Evolutionary conservation across 768 basidiomycete species (phyloP), one percentile per base, ranked within the genome.

Genomic region (Mycena filopes): DNA sequence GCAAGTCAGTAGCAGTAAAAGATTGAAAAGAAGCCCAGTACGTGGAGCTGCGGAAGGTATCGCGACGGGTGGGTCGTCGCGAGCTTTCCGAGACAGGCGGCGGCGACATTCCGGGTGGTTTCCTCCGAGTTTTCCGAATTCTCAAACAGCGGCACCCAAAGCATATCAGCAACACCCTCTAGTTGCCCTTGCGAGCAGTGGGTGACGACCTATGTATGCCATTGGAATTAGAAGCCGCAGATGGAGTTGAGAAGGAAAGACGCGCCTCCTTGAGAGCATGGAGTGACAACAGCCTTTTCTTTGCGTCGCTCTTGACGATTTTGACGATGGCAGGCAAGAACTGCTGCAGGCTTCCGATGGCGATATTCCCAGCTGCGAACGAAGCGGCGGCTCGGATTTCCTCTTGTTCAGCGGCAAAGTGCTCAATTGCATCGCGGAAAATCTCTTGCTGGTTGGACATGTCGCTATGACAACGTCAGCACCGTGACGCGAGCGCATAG

Each of bases 311-410:
- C 77, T 94, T 84, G 46, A 92, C 84, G 69, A 94, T 84, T 70
- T 89, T 89, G 69, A 98, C 86, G 67, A 99, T 92, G 7, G 83
- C 83, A 28, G 95, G 95, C 4, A 99, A 83, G 86, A 95, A 98
- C 71, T 90, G 87, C 15, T 89, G 87, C 25, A 96, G 82, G 71
- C 95, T 97, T 6, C 98, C 98, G 42, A 98, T 96, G 15, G 96
- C 94, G 53, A 99, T 93, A 75, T 98, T 99, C 40, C 96, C 96
- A 36, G 93, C 93, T 54, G 98, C 94, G 71, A 98, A 98, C 0
- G 98, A 95, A 38, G 97, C 96, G 38, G 96, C 94, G 36, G 93
- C 87, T 47, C 95, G 86, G 16, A 95, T 84, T 46, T 97, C 94
- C 74, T 99, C 96, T 62, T 92, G 87, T 40, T 93, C 89, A 1